Evolutionary conservation across 2,329 filamentous ascomycete species (phyloP).

Genomic region (Pseudovirgaria hyperparasitica): DNA sequence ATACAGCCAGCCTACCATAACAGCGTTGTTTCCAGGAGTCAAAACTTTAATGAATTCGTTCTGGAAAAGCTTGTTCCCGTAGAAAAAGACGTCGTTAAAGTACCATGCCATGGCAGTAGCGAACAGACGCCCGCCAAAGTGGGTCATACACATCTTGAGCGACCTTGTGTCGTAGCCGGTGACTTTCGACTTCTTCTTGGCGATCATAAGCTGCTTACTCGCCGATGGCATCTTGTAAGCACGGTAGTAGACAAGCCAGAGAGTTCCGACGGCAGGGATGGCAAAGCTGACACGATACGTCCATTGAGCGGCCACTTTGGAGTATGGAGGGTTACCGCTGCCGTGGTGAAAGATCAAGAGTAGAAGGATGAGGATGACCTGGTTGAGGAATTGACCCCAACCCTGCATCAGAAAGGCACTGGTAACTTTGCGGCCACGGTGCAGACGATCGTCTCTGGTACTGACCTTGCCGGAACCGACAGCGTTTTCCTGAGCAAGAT

Average conservation of each 20-base stretch:
- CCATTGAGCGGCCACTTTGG: constrained; percentile 65
- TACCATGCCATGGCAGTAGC: constrained; percentile 88
- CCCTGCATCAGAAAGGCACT: constrained; percentile 97
- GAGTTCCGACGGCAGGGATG: constrained; percentile 76
- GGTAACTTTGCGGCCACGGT: constrained; percentile 91
- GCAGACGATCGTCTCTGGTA: constrained; percentile 82
- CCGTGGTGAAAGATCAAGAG: constrained; percentile 82
- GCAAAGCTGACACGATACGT: constrained; percentile 89
- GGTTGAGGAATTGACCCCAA: constrained; percentile 94
- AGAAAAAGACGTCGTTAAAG: constrained; percentile 97
- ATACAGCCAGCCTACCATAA: constrained; percentile 85
- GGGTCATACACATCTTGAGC: constrained; percentile 60
- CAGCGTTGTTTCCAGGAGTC: constrained; percentile 51
- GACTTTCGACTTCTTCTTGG: constrained; percentile 76
- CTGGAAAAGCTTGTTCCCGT: constrained; percentile 98
- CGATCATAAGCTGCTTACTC: constrained; percentile 64
- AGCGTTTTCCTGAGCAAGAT: no score
- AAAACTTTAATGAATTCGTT: constrained; percentile 78
- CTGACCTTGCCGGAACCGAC: constrained; percentile 78
- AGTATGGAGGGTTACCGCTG: constrained; percentile 65
- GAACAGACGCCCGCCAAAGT: constrained; percentile 77
- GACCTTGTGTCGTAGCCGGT: constrained; percentile 89
- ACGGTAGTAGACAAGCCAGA: constrained; percentile 95
- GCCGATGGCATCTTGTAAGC: constrained; percentile 87
- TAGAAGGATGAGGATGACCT: constrained; percentile 74